Evolutionary conservation across 2,329 filamentous ascomycete species (phyloP), one percentile per base, ranked within the genome.

Genomic region (Dryadomyces sulphureus): DNA sequence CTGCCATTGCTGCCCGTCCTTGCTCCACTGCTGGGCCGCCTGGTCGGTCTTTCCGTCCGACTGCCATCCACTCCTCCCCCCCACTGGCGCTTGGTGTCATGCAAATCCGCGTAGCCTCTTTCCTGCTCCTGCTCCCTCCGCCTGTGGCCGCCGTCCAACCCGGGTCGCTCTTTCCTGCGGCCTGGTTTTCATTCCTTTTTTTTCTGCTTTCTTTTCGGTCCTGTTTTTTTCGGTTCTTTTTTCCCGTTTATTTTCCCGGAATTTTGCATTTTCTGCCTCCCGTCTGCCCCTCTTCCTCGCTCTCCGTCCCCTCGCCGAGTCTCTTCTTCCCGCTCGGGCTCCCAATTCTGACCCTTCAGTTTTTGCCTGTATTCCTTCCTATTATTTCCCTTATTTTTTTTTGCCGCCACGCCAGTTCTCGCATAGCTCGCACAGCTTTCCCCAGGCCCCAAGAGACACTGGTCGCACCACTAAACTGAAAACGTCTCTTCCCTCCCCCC

Each of bases 371-470:
- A 9, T 40, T 27, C 32, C 25, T 38, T 20, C n/a, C n/a, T n/a
- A n/a, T n/a, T n/a, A n/a, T n/a, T n/a, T n/a, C n/a, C n/a, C n/a
- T n/a, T n/a, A n/a, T n/a, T n/a, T n/a, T n/a, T n/a, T n/a, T n/a
- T n/a, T n/a, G n/a, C n/a, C n/a, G n/a, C n/a, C n/a, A n/a, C n/a
- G n/a, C n/a, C n/a, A n/a, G n/a, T n/a, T n/a, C n/a, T n/a, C n/a
- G n/a, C n/a, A n/a, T 39, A 45, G 38, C 30, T 25, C 14, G 38
- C 20, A 45, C 25, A 41, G 43, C 43, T 45, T 30, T n/a, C 21
- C n/a, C 25, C 19, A 21, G 14, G 11, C 16, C 27, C 36, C 42
- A 32, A 32, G 27, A 32, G 27, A 14, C 27, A 32, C 43, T 25
- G 38, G 43, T 20, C 6, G 17, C 19, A 19, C 36, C 27, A 20